Conservation (phyloP, 306 rosid species). For the Canavalia ensiformis region DNA sequence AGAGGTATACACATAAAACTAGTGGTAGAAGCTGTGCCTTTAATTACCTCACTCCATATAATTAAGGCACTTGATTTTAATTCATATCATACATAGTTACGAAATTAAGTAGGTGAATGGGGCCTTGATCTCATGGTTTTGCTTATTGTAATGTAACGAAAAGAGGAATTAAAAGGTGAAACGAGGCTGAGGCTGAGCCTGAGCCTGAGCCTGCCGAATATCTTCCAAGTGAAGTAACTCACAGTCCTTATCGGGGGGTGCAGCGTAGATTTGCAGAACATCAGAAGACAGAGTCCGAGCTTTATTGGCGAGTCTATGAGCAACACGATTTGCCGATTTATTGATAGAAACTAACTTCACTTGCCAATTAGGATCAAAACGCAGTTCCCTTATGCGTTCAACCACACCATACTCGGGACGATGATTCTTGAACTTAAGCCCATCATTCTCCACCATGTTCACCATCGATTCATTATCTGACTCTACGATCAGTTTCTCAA, state of each 20-base stretch:
- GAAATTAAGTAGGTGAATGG: too few species aligned
- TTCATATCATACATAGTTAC: too few species aligned
- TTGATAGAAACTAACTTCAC: background rate
- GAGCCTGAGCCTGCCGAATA: too few species aligned
- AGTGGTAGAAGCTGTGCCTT: too few species aligned
- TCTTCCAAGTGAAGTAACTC: too few species aligned
- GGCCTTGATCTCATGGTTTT: too few species aligned
- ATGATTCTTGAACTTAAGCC: background rate
- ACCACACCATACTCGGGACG: background rate
- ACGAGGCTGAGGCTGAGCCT: too few species aligned
- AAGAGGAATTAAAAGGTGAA: too few species aligned
- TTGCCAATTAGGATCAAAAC: background rate
- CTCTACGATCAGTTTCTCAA: background rate
- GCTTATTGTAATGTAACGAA: too few species aligned
- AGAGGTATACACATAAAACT: too few species aligned
- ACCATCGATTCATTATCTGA: background rate
- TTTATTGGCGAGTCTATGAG: background rate
- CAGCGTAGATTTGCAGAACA: accelerated
- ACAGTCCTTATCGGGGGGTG: background rate
- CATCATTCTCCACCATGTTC: background rate
- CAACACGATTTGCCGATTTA: background rate
- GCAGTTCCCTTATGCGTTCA: background rate
- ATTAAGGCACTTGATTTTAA: too few species aligned
- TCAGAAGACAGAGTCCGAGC: background rate
- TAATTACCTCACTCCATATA: too few species aligned